phyloP scores from a whole-genome alignment of 1,284 basidiomycete species.

The Puccinia novopanici region DNA sequence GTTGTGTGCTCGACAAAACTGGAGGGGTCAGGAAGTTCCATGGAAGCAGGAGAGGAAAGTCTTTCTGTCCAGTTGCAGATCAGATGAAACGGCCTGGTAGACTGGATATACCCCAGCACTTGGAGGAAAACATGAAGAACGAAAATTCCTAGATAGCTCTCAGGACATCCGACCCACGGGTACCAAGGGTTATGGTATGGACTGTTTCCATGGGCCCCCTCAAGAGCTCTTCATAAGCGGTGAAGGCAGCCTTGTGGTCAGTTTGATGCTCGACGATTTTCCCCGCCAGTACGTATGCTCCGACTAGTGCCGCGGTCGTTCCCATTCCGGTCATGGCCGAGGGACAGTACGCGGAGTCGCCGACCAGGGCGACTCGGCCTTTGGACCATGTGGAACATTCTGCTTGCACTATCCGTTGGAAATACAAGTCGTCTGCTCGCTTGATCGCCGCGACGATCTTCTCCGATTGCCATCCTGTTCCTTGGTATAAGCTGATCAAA shows the following conservation, averaged over 20 bases:
- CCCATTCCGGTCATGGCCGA: constrained; percentile 54
- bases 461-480: constrained; percentile 51
- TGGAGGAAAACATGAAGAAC: no score
- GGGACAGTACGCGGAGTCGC: constrained; percentile 54
- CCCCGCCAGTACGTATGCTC: constrained; percentile 51
- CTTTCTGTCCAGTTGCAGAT: no score
- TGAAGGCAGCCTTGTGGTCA: not conserved
- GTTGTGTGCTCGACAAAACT: no score
- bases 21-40: no score
- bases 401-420: constrained; percentile 53
- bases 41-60: no score
- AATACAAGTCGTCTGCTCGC: constrained; percentile 52
- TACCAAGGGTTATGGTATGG: not conserved
- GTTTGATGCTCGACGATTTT: constrained; percentile 47
- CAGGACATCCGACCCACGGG: no score
- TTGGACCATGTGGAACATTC: constrained; percentile 52
- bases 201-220: not conserved
- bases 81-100: no score
- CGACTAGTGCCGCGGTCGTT: constrained; percentile 34
- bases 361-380: constrained; percentile 53
- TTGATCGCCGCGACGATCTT: constrained; percentile 52
- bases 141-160: no score
- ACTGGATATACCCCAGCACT: no score
- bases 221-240: not conserved
- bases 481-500: constrained; percentile 42